Percentiles rank a stretch among this genome's conserved stretches.
Evolutionary conservation across 2,329 filamentous ascomycete genomes (phyloP).

Genomic region (Colletotrichum agaves): DNA sequence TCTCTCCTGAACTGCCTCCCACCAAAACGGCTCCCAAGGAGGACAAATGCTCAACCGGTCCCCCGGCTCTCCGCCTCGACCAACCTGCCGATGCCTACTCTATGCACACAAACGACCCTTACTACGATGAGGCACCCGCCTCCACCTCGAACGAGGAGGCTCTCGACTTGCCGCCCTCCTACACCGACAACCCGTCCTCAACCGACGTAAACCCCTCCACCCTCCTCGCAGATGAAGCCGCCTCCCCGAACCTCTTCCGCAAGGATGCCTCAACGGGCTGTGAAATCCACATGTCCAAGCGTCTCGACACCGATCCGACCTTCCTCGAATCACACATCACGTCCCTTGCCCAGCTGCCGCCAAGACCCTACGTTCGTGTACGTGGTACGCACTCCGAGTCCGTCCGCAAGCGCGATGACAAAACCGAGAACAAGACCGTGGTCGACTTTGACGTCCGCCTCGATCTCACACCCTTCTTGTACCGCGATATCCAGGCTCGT

Average conservation of each 20-base stretch:
- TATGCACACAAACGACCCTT: conserved; percentile 43
- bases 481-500: conserved; percentile 53
- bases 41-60: conserved; percentile 11
- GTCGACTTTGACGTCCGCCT: conserved; percentile 70
- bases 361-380: conserved; percentile 63
- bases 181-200: conserved; percentile 50
- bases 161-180: conserved; percentile 59
- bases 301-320: conserved; percentile 56
- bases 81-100: conserved; percentile 44
- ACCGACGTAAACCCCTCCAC: conserved; percentile 6
- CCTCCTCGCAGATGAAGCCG: conserved; percentile 40
- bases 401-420: conserved; percentile 53
- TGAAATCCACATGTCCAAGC: conserved; percentile 56
- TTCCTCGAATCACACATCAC: conserved; percentile 58
- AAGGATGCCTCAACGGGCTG: conserved; percentile 48
- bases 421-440: conserved; percentile 57
- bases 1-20: conserved; percentile 34
- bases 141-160: conserved; percentile 45
- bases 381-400: conserved; percentile 63
- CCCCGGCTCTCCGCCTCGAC: conserved; percentile 37
- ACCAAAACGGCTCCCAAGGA: conserved; percentile 26
- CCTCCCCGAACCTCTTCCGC: conserved; percentile 44
- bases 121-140: conserved; percentile 51
- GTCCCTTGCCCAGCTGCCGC: conserved; percentile 58
- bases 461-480: conserved; percentile 69